Evolutionary conservation across 108 stramenopile genomes (phyloP).

Genomic region (Pseudonitzschia pungens): DNA sequence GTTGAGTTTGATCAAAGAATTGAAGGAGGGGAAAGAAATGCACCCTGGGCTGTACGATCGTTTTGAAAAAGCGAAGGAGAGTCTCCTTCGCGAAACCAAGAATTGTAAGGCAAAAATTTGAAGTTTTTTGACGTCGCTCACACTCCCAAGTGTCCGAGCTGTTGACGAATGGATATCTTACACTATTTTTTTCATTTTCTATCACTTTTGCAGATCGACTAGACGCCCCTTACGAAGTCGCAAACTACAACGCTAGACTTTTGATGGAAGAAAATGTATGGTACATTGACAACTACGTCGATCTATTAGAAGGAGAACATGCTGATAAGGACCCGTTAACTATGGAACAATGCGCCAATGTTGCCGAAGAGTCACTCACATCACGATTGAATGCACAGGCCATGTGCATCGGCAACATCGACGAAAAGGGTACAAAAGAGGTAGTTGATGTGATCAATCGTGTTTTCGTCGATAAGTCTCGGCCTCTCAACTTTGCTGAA

Average conservation of each 20-base stretch:
- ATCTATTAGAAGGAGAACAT: conserved; percentile 73
- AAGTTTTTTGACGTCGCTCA: neutral
- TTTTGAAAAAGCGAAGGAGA: conserved; percentile 70
- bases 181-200: neutral
- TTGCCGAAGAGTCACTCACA: conserved; percentile 64
- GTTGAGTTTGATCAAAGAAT: conserved; percentile 72
- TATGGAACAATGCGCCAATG: conserved; percentile 79
- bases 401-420: conserved; percentile 86
- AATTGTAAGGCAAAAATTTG: conserved; percentile 36
- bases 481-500: conserved; percentile 61
- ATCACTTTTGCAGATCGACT: conserved; percentile 35
- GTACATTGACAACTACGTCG: conserved; percentile 78
- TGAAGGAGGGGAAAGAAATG: conserved; percentile 72
- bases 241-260: conserved; percentile 76
- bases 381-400: conserved; percentile 62
- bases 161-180: neutral
- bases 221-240: conserved; percentile 82
- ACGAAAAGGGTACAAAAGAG: conserved; percentile 61
- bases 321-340: conserved; percentile 70
- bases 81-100: conserved; percentile 82
- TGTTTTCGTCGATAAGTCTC: conserved; percentile 47
- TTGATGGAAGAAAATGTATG: conserved; percentile 80
- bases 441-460: conserved; percentile 54
- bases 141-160: neutral
- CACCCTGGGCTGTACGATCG: conserved; percentile 56